phyloP scores from a whole-genome alignment of 805 yeast genomes.

The Monosporozyma servazzii region DNA sequence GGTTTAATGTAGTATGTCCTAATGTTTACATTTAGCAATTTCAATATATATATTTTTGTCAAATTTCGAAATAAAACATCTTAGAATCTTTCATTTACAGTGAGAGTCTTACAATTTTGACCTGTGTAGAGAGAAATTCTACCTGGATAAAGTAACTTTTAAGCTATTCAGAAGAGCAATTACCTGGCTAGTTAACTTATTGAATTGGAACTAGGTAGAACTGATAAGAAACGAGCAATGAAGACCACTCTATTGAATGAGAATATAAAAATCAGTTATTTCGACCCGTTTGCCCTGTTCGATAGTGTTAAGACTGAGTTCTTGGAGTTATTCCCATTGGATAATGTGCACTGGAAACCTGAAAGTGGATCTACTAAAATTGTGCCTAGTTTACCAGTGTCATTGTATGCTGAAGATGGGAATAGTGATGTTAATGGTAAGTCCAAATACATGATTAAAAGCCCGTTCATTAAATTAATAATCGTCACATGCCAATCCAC shows the following conservation, averaged over 20 bases:
- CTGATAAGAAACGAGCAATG: not conserved
- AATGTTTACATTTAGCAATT: not conserved
- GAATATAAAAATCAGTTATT: constrained; percentile 22
- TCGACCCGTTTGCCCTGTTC: constrained; percentile 30
- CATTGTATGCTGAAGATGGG: constrained; percentile 14
- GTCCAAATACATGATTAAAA: not conserved
- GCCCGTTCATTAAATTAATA: constrained; percentile 49
- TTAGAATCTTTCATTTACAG: not conserved
- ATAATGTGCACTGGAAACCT: constrained; percentile 28
- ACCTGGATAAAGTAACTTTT: not conserved
- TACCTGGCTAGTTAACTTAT: not conserved
- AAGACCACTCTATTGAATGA: not conserved
- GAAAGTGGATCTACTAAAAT: constrained; percentile 20
- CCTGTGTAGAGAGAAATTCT: not conserved
- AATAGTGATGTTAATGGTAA: not conserved
- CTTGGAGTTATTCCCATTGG: constrained; percentile 21
- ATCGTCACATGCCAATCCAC: constrained; percentile 55
- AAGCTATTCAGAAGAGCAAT: not conserved
- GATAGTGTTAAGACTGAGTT: constrained; percentile 25
- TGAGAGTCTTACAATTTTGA: not conserved
- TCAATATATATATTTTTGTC: not conserved
- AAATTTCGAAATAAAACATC: not conserved
- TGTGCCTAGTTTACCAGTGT: constrained; percentile 16
- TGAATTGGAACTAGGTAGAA: not conserved
- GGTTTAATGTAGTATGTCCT: not conserved